Base-by-base conservation (phyloP, 2,329 filamentous ascomycete species). In the Ilyonectria sp. region DNA sequence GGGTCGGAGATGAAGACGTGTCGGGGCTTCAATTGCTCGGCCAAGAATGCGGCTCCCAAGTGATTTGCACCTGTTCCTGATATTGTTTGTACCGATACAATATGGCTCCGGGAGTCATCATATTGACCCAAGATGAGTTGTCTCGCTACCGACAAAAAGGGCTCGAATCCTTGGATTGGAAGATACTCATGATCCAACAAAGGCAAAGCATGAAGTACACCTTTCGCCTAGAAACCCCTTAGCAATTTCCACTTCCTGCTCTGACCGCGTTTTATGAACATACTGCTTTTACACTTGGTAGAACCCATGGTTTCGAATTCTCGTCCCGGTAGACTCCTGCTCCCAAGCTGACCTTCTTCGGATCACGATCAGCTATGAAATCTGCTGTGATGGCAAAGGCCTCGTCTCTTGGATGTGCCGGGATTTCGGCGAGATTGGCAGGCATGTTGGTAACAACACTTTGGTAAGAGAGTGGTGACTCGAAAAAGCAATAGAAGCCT, bases 241-340 rank as follows among this genome's bases (percentile, higher is more conserved):
- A 47, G 53, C 21, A 47, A 6, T 6, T 35, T 6, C 13, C 2
- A 6, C 10, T 13, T 49, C 4, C 19, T 23, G 17, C 13, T 49
- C 19, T 29, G 21, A 17, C 46, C 46, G 2, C 6, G 13, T 10
- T 19, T 6, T 6, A 40, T 37, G 23, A 58, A 10, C 31, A 55
- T 82, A 95, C 94, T 91, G 95, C 94, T 84, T 92, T 94, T 65
- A 97, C 94, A 2, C 97, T 93, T 9, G 94, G 94, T 68, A 98
- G 83, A 63, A 97, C 89, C 94, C 94, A 98, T 2, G 95, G 94
- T 84, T 97, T 97, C 65, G 93, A 93, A 78, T 93, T 91, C 83
- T 97, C 87, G 79, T 97, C 95, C 78, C 94, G 87, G 83, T 97
- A 98, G 56, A 94, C 94, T 73, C 95, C 95, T 8, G 76, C 71